Base-by-base conservation (phyloP, 1,284 basidiomycete species). In the Phaffia rhodozyma region DNA sequence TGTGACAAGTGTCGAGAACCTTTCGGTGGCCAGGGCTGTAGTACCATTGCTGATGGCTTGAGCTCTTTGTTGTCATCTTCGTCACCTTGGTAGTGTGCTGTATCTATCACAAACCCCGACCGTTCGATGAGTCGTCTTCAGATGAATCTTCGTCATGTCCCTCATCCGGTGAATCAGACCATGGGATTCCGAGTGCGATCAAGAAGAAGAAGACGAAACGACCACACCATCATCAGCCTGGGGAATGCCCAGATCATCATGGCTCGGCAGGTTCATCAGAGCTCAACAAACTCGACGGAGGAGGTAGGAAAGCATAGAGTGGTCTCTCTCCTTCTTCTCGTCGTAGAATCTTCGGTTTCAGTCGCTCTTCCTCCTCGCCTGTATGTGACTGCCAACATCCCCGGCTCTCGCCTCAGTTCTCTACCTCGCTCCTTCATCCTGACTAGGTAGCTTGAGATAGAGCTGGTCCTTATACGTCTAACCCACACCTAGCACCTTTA, bases 101-200 rank as follows among this genome's bases (percentile, higher is more conserved):
- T 73, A 90, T 91, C 70, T 91, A 89, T 73, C 87, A 89, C 72
- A 89, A 86, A 71, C 86, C 86, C 0, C 81, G 81, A 66, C 75
- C 71, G 58, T 89, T 87, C 67, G 87, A 89, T 75, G 87, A 90
- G 73, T 89, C 87, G 16, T 65, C 53, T 65, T 83, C 81, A 50
- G 85, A 86, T 65, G 81, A 83, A 59, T 68, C 67, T n/a, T 80
- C 79, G 4, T 82, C 79, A 68, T 50, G 32, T 49, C 21, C 55
- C 43, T 55, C 32, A 54, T 57, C 51, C 53, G 52, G 30, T 55
- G 58, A 38, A 21, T 54, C 48, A 4, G 58, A 38, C 54, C 43
- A 34, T 25, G 59, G 34, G 5, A 27, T 23, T 25, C 29, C 48
- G 25, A 27, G 27, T 21, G 49, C 29, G 9, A 30, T 54, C 20